Evolutionary conservation across 2,329 filamentous ascomycete species (phyloP), one percentile per base, ranked within the genome.

Genomic region (Ilyonectria robusta): DNA sequence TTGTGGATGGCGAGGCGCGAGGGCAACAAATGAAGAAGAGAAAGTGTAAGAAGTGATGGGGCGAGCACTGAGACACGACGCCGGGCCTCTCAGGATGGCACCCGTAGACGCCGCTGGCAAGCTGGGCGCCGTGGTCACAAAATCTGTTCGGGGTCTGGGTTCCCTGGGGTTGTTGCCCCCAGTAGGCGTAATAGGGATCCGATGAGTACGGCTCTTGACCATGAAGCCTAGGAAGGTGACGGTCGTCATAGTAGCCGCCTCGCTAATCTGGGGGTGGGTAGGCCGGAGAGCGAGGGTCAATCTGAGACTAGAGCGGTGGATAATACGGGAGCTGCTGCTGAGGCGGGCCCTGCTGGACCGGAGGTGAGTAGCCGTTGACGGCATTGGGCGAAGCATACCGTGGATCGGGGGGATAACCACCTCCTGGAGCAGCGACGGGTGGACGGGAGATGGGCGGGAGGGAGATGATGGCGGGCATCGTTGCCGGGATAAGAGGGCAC

Each of bases 361-460:
- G 74, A 37, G 84, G 82, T 11, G 81, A 80, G 71, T 84, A 86
- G 13, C 85, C 85, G 70, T 86, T 86, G 46, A 82, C 77, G 61
- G 81, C 79, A 72, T 78, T 81, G 47, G 84, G 82, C 48, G 84
- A 83, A 62, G 80, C 82, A 70, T 84, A 86, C 64, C 79, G 78
- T 55, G 77, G 75, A 62, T 81, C 79, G n/a, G 72, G 66, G 23
- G 73, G 65, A 58, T 80, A 81, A 40, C 78, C 78, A 56, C 76
- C 78, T 46, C 75, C 77, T 66, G 79, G 77, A 21, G 78, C 72
- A 53, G 70, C 70, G 54, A 76, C 71, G 53, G 76, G 79, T 50
- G 78, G 72, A 9, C 77, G 76, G 62, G 83, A 83, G 59, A 88
- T 87, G 19, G 86, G 83, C 1, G 86, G 85, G 37, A 86, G 78